Base-by-base conservation (phyloP, 306 rosid genomes). In the Dalbergia cultrata region DNA sequence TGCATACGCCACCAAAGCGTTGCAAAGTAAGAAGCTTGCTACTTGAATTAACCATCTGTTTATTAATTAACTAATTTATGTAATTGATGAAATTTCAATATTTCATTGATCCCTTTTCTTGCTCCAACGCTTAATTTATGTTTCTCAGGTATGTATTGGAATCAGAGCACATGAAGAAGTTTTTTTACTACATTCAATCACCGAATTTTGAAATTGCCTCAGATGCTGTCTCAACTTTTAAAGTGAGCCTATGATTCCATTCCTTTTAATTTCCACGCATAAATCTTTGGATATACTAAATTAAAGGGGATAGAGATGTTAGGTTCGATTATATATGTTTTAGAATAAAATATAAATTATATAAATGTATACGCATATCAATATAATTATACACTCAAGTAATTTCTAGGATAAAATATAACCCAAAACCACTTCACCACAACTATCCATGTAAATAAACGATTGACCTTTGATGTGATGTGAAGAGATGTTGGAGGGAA, bases 161-260 rank as follows among this genome's bases (percentile, higher is more conserved):
- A 84, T 94, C 97, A 49, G 86, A 86, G 52, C 85, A 88, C 80
- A 87, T 89, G 91, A 90, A 88, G 87, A 92, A 85, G 87, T 88
- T 90, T 67, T 92, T 92, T 69, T 90, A 84, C 59, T 92, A 85
- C 75, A 88, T 90, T 66, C 95, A 94, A 41, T 72, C 80, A 17
- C 98, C 98, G 56, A 92, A 92, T 87, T 94, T 94, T 13, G 97
- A 94, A 87, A 92, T 89, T 69, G 94, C 95, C 59, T 89, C 97
- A 44, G 97, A 94, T 86, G 97, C 92, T 79, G 91, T 84, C 68
- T 87, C 95, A 58, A 94, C 98, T 59, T 92, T 92, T 84, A 94
- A 92, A 91, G 76, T 84, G 66, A 31, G 44, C 71, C 72, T 17
- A 58, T 45, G 18, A 19, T 64, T 39, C 31, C 8, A 70, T 47